A percentile compares a stretch with the other conserved stretches of the same genome.
Evolutionary conservation across 2,329 filamentous ascomycete genomes (phyloP).

Genomic region (Juglanconis juglandina): DNA sequence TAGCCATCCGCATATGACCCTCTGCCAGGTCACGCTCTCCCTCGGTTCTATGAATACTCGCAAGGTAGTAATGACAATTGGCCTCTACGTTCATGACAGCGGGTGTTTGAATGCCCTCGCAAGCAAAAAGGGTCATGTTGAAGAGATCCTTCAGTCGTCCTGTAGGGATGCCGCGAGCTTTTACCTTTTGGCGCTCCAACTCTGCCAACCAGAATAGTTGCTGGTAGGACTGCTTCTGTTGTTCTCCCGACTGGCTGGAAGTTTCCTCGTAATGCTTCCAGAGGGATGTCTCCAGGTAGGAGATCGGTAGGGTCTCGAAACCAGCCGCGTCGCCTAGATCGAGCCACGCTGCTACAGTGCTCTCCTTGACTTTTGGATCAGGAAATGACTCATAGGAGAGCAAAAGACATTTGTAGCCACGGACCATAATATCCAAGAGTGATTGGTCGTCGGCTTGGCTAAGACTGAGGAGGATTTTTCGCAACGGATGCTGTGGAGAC

Average conservation of each 20-base stretch:
- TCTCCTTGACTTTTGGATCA: not conserved
- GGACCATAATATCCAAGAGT: conserved; percentile 12
- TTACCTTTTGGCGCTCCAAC: conserved; percentile 17
- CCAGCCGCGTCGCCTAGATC: conserved; percentile 16
- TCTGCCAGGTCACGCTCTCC: conserved; percentile 3
- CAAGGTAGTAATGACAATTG: conserved; percentile 11
- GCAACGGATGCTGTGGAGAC: conserved; percentile 13
- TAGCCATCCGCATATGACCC: conserved; percentile 1
- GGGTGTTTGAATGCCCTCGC: not conserved
- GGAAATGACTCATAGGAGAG: conserved; percentile 8
- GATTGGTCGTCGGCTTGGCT: conserved; percentile 2
- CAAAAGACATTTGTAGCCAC: conserved; percentile 12
- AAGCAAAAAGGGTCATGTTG: conserved; percentile 2
- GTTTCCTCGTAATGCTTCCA: conserved; percentile 5
- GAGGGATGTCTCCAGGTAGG: conserved; percentile 6
- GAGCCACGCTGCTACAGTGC: conserved; percentile 14
- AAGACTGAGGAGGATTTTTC: conserved; percentile 10
- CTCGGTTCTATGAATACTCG: conserved; percentile 7
- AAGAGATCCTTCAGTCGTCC: not conserved
- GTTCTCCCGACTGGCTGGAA: not conserved
- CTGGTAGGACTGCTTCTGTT: not conserved
- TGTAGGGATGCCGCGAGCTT: not conserved
- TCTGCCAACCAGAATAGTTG: conserved; percentile 12
- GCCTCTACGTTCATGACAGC: not conserved
- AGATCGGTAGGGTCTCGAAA: conserved; percentile 7